Evolutionary conservation across 2,329 filamentous ascomycete genomes (phyloP), one percentile per base, ranked within the genome.

Genomic region (Helotiales sp.): DNA sequence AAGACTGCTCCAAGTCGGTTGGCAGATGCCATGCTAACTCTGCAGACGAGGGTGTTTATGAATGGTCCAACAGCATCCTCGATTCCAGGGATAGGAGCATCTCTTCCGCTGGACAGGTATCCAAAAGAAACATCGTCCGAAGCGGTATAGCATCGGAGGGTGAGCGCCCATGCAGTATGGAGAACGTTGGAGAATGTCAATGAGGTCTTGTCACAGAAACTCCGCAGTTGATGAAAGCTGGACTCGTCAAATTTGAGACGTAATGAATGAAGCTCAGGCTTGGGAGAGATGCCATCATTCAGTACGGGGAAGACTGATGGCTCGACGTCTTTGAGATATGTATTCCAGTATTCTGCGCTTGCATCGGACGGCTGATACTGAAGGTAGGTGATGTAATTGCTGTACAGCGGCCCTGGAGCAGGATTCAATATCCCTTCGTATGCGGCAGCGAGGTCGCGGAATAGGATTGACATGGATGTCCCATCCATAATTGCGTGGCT

Each of bases 61-160:
- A 65, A 68, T 3, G 81, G 81, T 1, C 81, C 81, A 61, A 80
- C 77, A 54, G 82, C 80, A 24, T 78, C 70, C 63, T 80, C 79
- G n/a, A 82, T 78, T 10, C 77, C 79, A 5, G 75, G 66, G 1
- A 82, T 50, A 1, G 80, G 73, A 47, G 78, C 77, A 1, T 79
- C 79, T 49, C 81, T 78, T 17, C 81, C 82, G 5, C 80, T 79
- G 3, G 82, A 72, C 0, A 80, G 82, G 69, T 80, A 79, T 7
- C 81, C 81, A 68, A 82, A 82, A 8, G 81, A 71, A 22, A 82
- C 77, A 62, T 82, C 80, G 10, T 78, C 67, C 17, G 77, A 75
- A 1, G 75, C 78, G 50, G 80, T 76, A 64, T 81, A 82, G 11
- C 78, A 67, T 1, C 78, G 77, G 55, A 58, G 55, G 2, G 32